Base-by-base conservation (phyloP, 352 stramenopile genomes). In the Peronospora farinosa region DNA sequence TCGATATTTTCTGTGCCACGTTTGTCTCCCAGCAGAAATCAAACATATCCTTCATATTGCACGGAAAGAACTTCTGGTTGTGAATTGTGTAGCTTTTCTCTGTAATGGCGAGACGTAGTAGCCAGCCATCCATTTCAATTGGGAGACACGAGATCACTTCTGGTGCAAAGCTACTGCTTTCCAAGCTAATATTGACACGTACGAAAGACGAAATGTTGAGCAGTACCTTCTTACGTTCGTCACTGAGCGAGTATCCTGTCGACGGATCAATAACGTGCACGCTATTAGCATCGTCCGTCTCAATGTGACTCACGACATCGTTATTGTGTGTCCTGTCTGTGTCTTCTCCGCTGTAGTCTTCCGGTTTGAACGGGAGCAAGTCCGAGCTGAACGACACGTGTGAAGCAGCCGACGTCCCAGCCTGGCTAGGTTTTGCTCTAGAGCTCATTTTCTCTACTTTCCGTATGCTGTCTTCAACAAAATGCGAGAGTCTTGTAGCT, bases 31-130 rank as follows among this genome's bases (percentile, higher is more conserved):
- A 92, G 63, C 79, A 90, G 45, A 90, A 92, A 60, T 92, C 78
- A 47, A 81, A 86, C 67, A 92, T 72, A 52, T 89, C 78, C 15
- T 72, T 63, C 11, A 84, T 57, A 25, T 81, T 73, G 63, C 78
- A 89, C 8, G 78, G 78, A 57, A 92, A 92, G 51, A 90, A 92
- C 65, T 92, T 92, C 56, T 69, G 69, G 56, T 90, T 92, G 72
- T 92, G 77, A 50, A 90, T 90, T 54, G 82, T 89, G 60, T 90
- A 92, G 65, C 87, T 90, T 63, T 88, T 88, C 60, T 88, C 78
- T 6, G 82, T 92, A 54, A 92, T 92, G 28, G 78, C 76, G 10
- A 92, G 63, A 25, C 82, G 82, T 19, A 92, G 65, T 47, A 88
- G 77, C 82, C 82, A 92, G 39, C 82, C 82, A 51, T 92, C 82